These are phyloP conservation scores for Suaeda aralocaspica DNA, from an alignment of 148 eudicot species.

Conservation along the genomic window DNA sequence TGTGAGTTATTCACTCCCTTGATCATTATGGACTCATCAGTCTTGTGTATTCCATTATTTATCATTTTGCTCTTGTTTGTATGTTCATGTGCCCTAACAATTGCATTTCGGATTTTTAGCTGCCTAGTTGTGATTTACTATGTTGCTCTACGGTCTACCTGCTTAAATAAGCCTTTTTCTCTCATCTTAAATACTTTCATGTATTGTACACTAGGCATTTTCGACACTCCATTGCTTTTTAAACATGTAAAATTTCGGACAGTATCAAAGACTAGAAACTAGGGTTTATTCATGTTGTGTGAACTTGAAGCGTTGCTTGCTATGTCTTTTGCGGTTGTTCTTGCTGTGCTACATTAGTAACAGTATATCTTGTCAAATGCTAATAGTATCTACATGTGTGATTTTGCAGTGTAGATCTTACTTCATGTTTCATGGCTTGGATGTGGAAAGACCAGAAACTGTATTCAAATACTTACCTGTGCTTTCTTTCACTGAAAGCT, in stretches of 20 bases:
- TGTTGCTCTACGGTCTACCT: not conserved
- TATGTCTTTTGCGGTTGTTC: not conserved
- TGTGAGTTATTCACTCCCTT: slow-evolving; percentile 40
- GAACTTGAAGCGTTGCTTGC: not conserved
- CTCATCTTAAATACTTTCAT: too few relatives aligned
- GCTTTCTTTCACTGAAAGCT: slow-evolving; percentile 91
- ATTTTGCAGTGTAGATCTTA: slow-evolving; percentile 85
- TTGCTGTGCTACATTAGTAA: not conserved
- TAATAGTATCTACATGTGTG: not conserved
- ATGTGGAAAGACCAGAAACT: slow-evolving; percentile 48
- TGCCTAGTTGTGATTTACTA: not conserved
- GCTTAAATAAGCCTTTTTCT: too few relatives aligned
- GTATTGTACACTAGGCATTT: too few relatives aligned
- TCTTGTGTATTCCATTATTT: not conserved
- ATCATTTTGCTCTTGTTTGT: slow-evolving; percentile 5
- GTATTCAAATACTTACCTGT: slow-evolving; percentile 76
- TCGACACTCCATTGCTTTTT: too few relatives aligned
- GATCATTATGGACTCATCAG: not conserved
- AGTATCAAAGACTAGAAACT: too few relatives aligned
- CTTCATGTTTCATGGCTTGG: slow-evolving; percentile 93
- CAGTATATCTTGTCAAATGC: not conserved
- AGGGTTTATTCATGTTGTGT: too few relatives aligned
- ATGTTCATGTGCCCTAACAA: slow-evolving; percentile 2
- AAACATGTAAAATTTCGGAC: too few relatives aligned
- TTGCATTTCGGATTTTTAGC: not conserved